Conservation (phyloP, 768 basidiomycete species). For the Crucibulum laeve region DNA sequence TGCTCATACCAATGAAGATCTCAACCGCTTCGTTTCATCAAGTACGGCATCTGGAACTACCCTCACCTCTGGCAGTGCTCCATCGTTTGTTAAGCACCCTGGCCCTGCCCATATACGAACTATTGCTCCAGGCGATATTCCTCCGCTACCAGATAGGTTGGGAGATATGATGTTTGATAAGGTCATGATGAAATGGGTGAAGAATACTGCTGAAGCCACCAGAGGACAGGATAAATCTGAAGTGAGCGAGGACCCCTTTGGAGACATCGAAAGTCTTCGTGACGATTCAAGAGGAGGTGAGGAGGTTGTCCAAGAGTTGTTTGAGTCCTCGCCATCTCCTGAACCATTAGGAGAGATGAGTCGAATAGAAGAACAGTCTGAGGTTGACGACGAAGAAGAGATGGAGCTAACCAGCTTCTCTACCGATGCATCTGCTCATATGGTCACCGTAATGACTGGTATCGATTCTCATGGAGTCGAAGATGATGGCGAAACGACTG, state of each 20-base stretch:
- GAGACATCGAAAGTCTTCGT: slow-evolving; percentile 82
- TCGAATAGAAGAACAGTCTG: slow-evolving; percentile 43
- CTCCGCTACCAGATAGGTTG: slow-evolving; percentile 67
- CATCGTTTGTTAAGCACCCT: slow-evolving; percentile 81
- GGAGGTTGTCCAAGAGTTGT: background rate
- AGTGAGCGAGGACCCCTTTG: slow-evolving; percentile 85
- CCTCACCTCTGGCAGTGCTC: slow-evolving; percentile 64
- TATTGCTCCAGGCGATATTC: slow-evolving; percentile 79
- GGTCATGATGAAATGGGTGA: slow-evolving; percentile 82
- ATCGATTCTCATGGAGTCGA: slow-evolving; percentile 34
- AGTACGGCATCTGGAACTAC: slow-evolving; percentile 80
- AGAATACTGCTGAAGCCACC: slow-evolving; percentile 39
- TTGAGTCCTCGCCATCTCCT: too few relatives aligned
- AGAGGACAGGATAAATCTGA: slow-evolving; percentile 25
- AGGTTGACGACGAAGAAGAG: slow-evolving; percentile 63
- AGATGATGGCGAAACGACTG: slow-evolving; percentile 41
- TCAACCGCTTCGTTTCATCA: slow-evolving; percentile 87
- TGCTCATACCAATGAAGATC: slow-evolving; percentile 57
- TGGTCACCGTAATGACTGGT: slow-evolving; percentile 49
- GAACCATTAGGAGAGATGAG: slow-evolving; percentile 37
- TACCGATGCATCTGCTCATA: slow-evolving; percentile 58
- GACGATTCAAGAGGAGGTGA: slow-evolving; percentile 50
- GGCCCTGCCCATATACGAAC: slow-evolving; percentile 76
- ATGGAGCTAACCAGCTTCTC: slow-evolving; percentile 67
- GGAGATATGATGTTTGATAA: slow-evolving; percentile 89